phyloP scores from a whole-genome alignment of 257 asterid species.

The Eucommia ulmoides region DNA sequence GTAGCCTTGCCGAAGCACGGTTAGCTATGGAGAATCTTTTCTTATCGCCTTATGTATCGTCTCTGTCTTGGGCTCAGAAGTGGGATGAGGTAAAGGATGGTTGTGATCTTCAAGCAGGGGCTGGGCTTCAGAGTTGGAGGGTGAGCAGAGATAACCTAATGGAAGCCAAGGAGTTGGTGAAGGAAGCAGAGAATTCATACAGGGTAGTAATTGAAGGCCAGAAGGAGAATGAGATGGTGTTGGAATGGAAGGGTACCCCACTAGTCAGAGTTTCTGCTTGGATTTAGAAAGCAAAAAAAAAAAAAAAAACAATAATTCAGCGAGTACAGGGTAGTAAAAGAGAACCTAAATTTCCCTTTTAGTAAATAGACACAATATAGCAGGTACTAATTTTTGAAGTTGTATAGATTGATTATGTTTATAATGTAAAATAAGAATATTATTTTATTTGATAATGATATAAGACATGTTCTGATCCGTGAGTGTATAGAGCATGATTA shows the following conservation, averaged over 20 bases:
- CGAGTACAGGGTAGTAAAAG: too few relatives aligned
- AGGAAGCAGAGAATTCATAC: conserved; percentile 26
- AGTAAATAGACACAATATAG: too few relatives aligned
- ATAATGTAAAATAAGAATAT: too few relatives aligned
- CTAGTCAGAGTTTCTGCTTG: conserved; percentile 58
- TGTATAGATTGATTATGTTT: too few relatives aligned
- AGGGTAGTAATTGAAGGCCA: conserved; percentile 21
- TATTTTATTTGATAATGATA: too few relatives aligned
- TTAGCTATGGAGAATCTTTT: conserved; percentile 47
- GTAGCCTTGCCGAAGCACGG: conserved; percentile 55
- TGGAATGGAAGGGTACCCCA: conserved; percentile 50
- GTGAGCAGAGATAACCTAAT: conserved; percentile 32
- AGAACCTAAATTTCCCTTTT: too few relatives aligned
- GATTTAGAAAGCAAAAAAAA: conserved; percentile 22
- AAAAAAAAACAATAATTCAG: too few relatives aligned
- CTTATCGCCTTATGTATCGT: conserved; percentile 37
- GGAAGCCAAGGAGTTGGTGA: conserved; percentile 48
- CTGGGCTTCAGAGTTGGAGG: conserved; percentile 18
- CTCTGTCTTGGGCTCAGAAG: conserved; percentile 31
- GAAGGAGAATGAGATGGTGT: conserved; percentile 35
- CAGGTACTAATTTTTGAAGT: too few relatives aligned
- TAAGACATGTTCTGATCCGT: too few relatives aligned
- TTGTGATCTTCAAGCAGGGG: neutral
- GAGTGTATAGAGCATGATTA: too few relatives aligned
- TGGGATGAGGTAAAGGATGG: conserved; percentile 20